A percentile compares a stretch with the other conserved stretches of the same genome.
Conservation (phyloP, 2,329 filamentous ascomycete species). For the Alternaria postmessia region DNA sequence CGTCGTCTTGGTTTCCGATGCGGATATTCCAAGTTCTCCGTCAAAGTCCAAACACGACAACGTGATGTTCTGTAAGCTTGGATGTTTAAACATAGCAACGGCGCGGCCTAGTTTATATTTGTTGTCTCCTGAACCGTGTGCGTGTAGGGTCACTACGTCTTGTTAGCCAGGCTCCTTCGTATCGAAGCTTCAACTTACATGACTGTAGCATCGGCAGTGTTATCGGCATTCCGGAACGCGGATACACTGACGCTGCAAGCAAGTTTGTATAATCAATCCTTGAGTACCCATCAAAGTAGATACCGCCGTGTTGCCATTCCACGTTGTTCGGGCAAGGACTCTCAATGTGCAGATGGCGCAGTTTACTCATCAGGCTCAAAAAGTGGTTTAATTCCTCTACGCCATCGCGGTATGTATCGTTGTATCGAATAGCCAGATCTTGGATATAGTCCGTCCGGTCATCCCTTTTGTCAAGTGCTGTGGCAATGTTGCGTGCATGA, state of each 20-base stretch:
- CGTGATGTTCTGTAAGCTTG: constrained; percentile 40
- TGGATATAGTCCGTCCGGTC: constrained; percentile 36
- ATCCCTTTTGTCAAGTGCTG: constrained; percentile 34
- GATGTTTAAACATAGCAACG: constrained; percentile 44
- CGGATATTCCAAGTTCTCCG: constrained; percentile 18
- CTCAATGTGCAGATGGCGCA: constrained; percentile 44
- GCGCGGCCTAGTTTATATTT: constrained; percentile 39
- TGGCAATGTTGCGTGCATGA: constrained; percentile 35
- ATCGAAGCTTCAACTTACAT: constrained; percentile 26
- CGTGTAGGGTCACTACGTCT: constrained; percentile 42
- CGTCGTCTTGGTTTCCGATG: constrained; percentile 34
- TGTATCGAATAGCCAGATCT: constrained; percentile 43
- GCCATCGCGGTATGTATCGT: constrained; percentile 29
- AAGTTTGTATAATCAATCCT: constrained; percentile 44
- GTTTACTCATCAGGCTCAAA: constrained; percentile 35
- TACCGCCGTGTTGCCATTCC: constrained; percentile 32
- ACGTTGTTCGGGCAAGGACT: constrained; percentile 48
- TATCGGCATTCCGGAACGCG: constrained; percentile 17
- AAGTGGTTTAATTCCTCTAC: constrained; percentile 43
- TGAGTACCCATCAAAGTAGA: constrained; percentile 39
- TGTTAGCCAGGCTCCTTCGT: constrained; percentile 15
- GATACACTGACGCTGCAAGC: constrained; percentile 36
- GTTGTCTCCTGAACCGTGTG: constrained; percentile 36
- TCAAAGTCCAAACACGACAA: constrained; percentile 48
- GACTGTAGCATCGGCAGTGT: constrained; percentile 42